Percentiles rank a stretch among this genome's conserved stretches.
Conservation (phyloP, 2,329 filamentous ascomycete species). For the Verticillium zaregamsianum region DNA sequence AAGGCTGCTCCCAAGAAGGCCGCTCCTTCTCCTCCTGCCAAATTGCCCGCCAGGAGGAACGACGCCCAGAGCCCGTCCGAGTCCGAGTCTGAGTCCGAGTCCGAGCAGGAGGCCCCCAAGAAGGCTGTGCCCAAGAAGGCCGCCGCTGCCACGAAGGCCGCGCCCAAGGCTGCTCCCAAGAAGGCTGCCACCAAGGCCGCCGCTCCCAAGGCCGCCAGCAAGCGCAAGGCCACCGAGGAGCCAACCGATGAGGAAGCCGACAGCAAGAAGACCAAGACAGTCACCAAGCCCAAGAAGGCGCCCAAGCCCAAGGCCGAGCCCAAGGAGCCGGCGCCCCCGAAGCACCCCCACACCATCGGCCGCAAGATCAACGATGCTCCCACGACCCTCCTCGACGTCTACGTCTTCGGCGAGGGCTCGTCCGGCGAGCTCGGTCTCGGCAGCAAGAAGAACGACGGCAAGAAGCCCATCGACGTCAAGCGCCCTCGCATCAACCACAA, state of each 20-base stretch:
- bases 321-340: conserved; percentile 13
- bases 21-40: neutral
- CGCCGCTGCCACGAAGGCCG: conserved; percentile 2
- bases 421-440: conserved; percentile 82
- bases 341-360: conserved; percentile 13
- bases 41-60: neutral
- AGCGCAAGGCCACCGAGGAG: conserved; percentile 4
- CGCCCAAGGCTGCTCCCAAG: conserved; percentile 3
- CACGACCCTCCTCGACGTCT: conserved; percentile 63
- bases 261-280: conserved; percentile 19
- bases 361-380: conserved; percentile 53
- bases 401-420: conserved; percentile 75
- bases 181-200: neutral
- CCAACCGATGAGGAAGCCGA: conserved; percentile 4
- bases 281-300: conserved; percentile 50
- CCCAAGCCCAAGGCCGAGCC: conserved; percentile 46
- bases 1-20: conserved; percentile 6
- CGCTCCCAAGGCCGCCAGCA: conserved; percentile 3
- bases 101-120: conserved; percentile 11
- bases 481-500: conserved; percentile 66
- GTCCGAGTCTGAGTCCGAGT: too few relatives aligned
- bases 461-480: conserved; percentile 66
- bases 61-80: conserved; percentile 3
- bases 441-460: conserved; percentile 54
- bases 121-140: conserved; percentile 13